Base-by-base conservation (phyloP, 2,329 filamentous ascomycete genomes). In the Fusarium protoensiforme region DNA sequence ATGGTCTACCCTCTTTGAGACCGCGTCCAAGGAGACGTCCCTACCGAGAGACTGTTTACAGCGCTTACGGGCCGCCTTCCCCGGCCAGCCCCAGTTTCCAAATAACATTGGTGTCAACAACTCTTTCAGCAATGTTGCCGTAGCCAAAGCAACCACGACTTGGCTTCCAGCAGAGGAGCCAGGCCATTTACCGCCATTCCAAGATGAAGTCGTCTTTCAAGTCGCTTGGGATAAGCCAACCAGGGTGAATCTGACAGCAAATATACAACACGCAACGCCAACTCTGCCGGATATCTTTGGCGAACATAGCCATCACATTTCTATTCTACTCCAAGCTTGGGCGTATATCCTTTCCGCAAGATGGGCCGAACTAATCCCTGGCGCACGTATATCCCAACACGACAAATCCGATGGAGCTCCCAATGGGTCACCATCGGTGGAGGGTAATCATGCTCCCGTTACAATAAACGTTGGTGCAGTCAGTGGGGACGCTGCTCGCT, bases 401-500 rank as follows among this genome's bases (percentile, higher is more conserved):
- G 24, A 24, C 5, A 24, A 24, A 24, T 24, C 24, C 65, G 41
- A 41, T 11, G 27, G 51, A 8, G 27, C 16, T 10, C 8, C 35
- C 27, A 11, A 18, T 11, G 57, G 27, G 57, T 20, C 57, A 35
- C 38, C 18, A 20, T 18, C 10, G 6, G 18, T 18, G 39, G 57
- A 22, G 39, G n/a, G 16, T 14, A 7, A 51, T 36, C 5, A 20
- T 33, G 13, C 10, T 14, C 10, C 51, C 9, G 4, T 61, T 6
- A 35, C 43, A 7, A 62, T 78, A 36, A 20, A 79, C 24, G 22
- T 81, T 43, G 78, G 78, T 22, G 57, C 75, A 56, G 72, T 79
- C 58, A 64, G 73, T 20, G 61, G 73, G 53, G 75, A 73, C 41
- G 75, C 78, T 20, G 76, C 69, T 71, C 68, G 69, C n/a, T 82